Percentiles rank a stretch among this genome's conserved stretches.
Evolutionary conservation across 345 rosid genomes (phyloP).

Genomic region (Acer saccharum): DNA sequence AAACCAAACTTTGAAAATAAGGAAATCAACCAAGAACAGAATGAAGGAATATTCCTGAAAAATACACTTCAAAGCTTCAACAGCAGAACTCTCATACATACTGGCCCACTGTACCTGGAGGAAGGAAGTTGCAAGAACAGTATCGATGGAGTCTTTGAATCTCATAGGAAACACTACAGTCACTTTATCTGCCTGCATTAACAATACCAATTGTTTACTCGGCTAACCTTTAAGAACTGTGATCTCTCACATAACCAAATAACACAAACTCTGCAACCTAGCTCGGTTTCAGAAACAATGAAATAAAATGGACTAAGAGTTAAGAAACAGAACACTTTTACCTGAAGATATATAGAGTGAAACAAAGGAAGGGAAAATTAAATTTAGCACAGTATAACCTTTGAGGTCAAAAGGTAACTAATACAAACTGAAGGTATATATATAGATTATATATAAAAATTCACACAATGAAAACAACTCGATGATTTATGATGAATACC

Average conservation of each 20-base stretch:
- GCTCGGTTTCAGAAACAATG: slow-evolving; percentile 4
- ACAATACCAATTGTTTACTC: slow-evolving; percentile 14
- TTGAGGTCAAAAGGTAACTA: neutral
- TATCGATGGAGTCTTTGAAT: slow-evolving; percentile 84
- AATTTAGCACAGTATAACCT: neutral
- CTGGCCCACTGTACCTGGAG: slow-evolving; percentile 58
- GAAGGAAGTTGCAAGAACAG: slow-evolving; percentile 84
- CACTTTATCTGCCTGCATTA: slow-evolving; percentile 79
- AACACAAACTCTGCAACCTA: neutral
- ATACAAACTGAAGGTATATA: neutral
- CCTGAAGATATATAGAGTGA: neutral
- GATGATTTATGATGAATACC: slow-evolving; percentile 38
- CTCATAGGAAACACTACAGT: slow-evolving; percentile 92
- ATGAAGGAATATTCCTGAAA: neutral
- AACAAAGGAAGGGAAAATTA: neutral
- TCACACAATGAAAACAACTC: neutral
- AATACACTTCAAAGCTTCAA: neutral
- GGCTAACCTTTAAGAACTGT: slow-evolving; percentile 5
- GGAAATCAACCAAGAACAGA: slow-evolving; percentile 19
- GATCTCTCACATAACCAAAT: neutral
- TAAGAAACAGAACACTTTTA: neutral
- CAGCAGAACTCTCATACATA: neutral
- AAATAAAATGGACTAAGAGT: neutral
- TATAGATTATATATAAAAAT: neutral
- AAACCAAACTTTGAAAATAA: slow-evolving; percentile 12